Evolutionary conservation across 2,329 filamentous ascomycete genomes (phyloP).

Genomic region (Plenodomus lindquistii): DNA sequence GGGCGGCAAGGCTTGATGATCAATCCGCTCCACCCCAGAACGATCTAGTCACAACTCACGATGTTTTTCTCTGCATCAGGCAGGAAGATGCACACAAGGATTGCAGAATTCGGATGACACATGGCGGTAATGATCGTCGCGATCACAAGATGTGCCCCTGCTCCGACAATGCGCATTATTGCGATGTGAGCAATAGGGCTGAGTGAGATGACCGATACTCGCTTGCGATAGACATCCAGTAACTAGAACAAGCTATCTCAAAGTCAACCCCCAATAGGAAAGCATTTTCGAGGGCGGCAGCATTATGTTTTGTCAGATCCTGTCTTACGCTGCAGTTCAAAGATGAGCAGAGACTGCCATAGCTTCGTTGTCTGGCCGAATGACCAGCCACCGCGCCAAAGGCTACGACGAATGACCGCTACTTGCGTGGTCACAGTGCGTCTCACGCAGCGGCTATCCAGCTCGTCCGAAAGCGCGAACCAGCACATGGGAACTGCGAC

Average conservation of each 20-base stretch:
- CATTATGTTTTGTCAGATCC: neutral
- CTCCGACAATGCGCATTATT: neutral
- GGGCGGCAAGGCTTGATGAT: neutral
- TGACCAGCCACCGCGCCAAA: constrained; percentile 7
- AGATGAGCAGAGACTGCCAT: neutral
- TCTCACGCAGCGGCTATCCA: constrained; percentile 16
- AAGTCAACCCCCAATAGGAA: neutral
- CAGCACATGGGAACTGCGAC: constrained; percentile 6
- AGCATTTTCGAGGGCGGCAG: too few species aligned
- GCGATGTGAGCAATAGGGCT: neutral
- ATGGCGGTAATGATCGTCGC: neutral
- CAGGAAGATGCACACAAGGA: neutral
- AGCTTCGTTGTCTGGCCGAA: neutral
- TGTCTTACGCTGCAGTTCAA: neutral
- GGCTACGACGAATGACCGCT: constrained; percentile 9
- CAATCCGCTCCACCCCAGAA: neutral
- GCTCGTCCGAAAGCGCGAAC: constrained; percentile 18
- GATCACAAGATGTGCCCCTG: neutral
- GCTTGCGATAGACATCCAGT: neutral
- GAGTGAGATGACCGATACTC: neutral
- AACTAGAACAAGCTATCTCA: neutral
- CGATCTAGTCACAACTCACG: neutral
- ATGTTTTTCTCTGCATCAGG: neutral
- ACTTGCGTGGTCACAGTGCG: constrained; percentile 1
- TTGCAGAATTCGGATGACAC: neutral